phyloP scores from a whole-genome alignment of 1,284 basidiomycete genomes.

The Pascua sp. region DNA sequence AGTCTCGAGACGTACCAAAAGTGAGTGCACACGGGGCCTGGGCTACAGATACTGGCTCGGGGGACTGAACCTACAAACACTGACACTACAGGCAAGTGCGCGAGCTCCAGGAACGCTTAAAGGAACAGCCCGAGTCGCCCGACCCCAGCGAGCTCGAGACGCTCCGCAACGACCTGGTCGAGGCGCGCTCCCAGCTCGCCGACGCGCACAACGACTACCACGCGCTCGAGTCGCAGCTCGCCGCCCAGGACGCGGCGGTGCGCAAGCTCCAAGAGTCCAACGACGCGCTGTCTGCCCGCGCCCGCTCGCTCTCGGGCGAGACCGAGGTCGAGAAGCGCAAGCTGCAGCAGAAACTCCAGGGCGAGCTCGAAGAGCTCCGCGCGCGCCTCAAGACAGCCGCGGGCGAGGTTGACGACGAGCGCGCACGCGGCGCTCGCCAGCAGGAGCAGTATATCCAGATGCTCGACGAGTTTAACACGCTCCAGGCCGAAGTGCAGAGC shows the following conservation, averaged over 20 bases:
- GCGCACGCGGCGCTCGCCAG: constrained; percentile 29
- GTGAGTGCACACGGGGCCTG: constrained; percentile 25
- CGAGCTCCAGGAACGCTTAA: constrained; percentile 6
- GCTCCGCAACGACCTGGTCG: constrained; percentile 62
- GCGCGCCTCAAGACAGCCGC: constrained; percentile 27
- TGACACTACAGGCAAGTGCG: constrained; percentile 4
- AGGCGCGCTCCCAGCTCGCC: constrained; percentile 42
- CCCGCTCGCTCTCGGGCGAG: constrained; percentile 70
- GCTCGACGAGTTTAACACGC: constrained; percentile 49
- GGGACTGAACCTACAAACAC: neutral
- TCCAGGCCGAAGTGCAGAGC: constrained; percentile 46
- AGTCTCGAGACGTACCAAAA: constrained; percentile 83
- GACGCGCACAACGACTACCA: constrained; percentile 61
- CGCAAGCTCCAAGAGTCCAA: constrained; percentile 71
- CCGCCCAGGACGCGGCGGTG: constrained; percentile 67
- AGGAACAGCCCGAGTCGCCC: neutral
- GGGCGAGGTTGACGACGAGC: constrained; percentile 42
- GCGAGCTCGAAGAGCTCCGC: constrained; percentile 36
- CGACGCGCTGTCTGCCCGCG: constrained; percentile 65
- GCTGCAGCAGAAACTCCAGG: constrained; percentile 26
- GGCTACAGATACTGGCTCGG: too few species aligned
- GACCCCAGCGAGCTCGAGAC: constrained; percentile 56
- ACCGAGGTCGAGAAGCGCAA: constrained; percentile 52
- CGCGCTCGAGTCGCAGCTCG: constrained; percentile 58
- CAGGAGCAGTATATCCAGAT: constrained; percentile 46